Evolutionary conservation across 331 rosid genomes (phyloP).

Genomic region (Telfairia occidentalis): DNA sequence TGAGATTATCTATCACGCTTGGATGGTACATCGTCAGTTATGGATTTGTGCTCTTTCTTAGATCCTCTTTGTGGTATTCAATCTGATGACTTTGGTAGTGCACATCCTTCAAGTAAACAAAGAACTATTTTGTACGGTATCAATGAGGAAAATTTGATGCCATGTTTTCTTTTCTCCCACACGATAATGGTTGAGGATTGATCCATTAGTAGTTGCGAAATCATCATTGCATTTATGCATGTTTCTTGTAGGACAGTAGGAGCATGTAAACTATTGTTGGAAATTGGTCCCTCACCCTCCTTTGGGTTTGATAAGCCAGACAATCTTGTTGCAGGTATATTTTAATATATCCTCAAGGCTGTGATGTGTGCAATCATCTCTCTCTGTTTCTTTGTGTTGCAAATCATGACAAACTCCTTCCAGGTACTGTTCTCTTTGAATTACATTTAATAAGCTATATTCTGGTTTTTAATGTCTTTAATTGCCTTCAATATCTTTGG

Average conservation of each 20-base stretch:
- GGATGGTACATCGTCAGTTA: neutral
- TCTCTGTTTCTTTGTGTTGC: conserved; percentile 95
- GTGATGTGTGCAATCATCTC: conserved; percentile 98
- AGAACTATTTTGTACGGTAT: neutral
- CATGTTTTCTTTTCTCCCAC: neutral
- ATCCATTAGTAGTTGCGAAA: neutral
- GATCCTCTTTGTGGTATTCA: neutral
- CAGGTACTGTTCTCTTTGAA: conserved; percentile 42
- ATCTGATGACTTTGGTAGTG: neutral
- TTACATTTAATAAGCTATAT: conserved; percentile 5
- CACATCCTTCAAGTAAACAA: neutral
- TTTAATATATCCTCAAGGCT: conserved; percentile 95
- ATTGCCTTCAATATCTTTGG: neutral
- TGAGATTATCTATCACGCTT: neutral
- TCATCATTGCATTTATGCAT: neutral
- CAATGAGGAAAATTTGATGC: neutral
- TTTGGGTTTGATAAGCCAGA: neutral
- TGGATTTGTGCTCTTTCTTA: neutral
- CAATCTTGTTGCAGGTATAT: conserved; percentile 67
- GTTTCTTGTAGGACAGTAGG: neutral
- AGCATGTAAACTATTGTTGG: neutral
- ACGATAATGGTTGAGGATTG: neutral
- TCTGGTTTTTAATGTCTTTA: conserved; percentile 11
- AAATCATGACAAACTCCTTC: conserved; percentile 97
- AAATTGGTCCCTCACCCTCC: neutral